Percentiles rank a stretch among this genome's conserved stretches.
These are phyloP conservation scores for Globisporangium okanoganense DNA, from an alignment of 352 stramenopile species.

Conservation along the genomic window DNA sequence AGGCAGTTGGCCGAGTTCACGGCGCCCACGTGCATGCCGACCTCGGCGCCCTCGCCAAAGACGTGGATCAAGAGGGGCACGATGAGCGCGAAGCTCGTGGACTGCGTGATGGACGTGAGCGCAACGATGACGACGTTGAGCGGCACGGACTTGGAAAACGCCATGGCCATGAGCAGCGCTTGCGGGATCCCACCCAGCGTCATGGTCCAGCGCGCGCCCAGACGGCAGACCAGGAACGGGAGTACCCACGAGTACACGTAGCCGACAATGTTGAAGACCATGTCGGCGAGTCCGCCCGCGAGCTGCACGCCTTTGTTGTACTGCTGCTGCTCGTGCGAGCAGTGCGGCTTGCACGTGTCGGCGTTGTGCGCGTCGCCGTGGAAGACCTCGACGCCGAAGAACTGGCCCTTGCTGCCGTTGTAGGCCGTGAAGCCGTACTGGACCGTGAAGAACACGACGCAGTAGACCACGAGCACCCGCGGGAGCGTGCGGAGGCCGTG, in stretches of 20 bases:
- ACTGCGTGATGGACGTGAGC: conserved; percentile 38
- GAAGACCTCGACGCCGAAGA: conserved; percentile 53
- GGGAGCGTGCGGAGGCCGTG: conserved; percentile 43
- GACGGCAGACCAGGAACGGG: conserved; percentile 30
- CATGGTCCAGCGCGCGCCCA: conserved; percentile 30
- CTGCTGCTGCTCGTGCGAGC: conserved; percentile 29
- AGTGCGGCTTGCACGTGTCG: conserved; percentile 33
- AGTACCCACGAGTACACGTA: conserved; percentile 46
- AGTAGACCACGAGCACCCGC: conserved; percentile 36
- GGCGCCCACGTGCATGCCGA: conserved; percentile 50
- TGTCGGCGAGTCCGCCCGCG: conserved; percentile 37
- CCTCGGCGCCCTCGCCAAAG: conserved; percentile 30
- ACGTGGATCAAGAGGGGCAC: conserved; percentile 48
- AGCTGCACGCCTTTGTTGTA: conserved; percentile 43
- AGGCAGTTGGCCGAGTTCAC: conserved; percentile 51
- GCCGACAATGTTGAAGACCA: conserved; percentile 35
- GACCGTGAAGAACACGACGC: conserved; percentile 39
- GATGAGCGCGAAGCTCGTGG: conserved; percentile 41
- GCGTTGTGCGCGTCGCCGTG: conserved; percentile 31
- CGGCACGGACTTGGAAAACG: conserved; percentile 30
- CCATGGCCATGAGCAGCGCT: conserved; percentile 37
- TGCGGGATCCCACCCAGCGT: conserved; percentile 37
- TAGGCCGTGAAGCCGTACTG: conserved; percentile 54
- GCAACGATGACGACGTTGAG: conserved; percentile 35
- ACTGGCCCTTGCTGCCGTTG: conserved; percentile 61